phyloP scores from a whole-genome alignment of 176 grass and related monocot species.

The Aegilops longissima region DNA sequence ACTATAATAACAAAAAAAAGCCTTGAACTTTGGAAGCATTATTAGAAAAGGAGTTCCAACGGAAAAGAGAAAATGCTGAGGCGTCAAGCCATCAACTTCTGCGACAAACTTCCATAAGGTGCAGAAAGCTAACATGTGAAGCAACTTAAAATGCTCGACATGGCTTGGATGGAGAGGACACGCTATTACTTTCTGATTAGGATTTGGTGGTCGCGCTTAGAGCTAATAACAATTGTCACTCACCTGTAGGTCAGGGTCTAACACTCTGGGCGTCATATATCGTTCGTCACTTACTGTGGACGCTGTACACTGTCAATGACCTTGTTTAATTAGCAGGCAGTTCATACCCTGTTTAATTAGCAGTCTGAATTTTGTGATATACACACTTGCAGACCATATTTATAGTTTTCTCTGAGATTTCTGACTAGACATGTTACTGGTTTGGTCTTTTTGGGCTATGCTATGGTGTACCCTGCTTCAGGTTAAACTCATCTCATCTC shows the following conservation, averaged over 20 bases:
- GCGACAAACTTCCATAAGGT: neutral
- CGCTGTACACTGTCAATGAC: no score
- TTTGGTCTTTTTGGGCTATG: neutral
- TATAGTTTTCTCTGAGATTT: neutral
- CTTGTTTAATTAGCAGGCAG: no score
- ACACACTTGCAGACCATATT: neutral
- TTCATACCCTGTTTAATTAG: neutral
- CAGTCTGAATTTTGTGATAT: no score
- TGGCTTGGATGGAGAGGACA: slow-evolving; percentile 10
- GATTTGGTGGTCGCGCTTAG: no score
- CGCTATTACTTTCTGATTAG: neutral
- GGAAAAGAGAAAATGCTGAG: neutral
- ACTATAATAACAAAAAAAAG: neutral
- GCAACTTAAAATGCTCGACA: neutral
- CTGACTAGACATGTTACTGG: neutral
- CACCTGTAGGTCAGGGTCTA: no score
- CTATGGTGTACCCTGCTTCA: slow-evolving; percentile 3
- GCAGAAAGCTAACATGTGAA: slow-evolving; percentile 21
- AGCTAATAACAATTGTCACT: no score
- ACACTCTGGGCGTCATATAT: no score
- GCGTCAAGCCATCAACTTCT: neutral
- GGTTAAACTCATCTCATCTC: neutral
- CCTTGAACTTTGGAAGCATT: neutral
- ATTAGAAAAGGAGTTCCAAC: neutral
- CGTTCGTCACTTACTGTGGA: no score